A percentile compares a stretch with the other conserved stretches of the same genome.
phyloP scores from a whole-genome alignment of 2,329 filamentous ascomycete species.

The Trichophyton equinum region DNA sequence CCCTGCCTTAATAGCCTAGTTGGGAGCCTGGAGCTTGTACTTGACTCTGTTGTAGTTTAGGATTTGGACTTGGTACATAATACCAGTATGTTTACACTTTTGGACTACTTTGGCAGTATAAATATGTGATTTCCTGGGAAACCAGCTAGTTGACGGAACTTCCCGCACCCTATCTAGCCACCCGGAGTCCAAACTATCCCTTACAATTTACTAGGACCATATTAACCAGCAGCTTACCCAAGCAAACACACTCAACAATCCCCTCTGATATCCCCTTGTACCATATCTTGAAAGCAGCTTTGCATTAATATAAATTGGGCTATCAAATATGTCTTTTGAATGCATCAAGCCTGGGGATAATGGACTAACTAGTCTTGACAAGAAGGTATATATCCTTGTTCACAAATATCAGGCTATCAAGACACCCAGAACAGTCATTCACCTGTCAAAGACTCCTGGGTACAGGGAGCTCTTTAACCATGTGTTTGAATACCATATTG shows the following conservation, averaged over 20 bases:
- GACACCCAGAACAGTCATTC: conserved; percentile 20
- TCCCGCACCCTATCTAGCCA: background rate
- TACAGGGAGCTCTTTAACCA: conserved; percentile 20
- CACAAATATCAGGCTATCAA: conserved; percentile 18
- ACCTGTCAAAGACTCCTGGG: conserved; percentile 20
- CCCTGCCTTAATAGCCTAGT: background rate
- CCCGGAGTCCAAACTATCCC: background rate
- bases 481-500: conserved; percentile 25
- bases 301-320: background rate
- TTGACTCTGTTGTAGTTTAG: background rate
- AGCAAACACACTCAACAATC: background rate
- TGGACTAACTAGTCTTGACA: background rate
- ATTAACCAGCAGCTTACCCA: too few relatives aligned
- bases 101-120: background rate
- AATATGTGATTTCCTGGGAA: background rate
- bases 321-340: background rate
- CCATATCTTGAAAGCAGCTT: background rate
- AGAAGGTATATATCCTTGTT: conserved; percentile 15
- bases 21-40: background rate
- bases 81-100: background rate
- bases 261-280: background rate
- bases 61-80: background rate
- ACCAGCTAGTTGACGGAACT: background rate
- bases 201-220: too few relatives aligned
- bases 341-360: background rate